Evolutionary conservation across 164 flowering plant genomes (phyloP).

Genomic region (Umbilicus rupestris): DNA sequence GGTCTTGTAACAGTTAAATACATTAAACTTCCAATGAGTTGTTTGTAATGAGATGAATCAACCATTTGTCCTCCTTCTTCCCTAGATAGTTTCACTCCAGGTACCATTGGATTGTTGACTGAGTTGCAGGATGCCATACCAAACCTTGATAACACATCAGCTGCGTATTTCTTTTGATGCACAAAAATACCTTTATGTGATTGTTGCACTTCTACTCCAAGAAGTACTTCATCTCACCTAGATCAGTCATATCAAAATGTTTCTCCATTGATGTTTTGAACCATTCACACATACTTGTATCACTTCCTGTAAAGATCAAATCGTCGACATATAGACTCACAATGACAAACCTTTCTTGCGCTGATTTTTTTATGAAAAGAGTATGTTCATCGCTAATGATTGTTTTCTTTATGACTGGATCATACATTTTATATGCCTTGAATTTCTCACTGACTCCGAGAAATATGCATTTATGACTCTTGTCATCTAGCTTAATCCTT

Average conservation of each 20-base stretch:
- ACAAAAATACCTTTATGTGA: not conserved
- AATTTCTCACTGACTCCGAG: slow-evolving; percentile 9
- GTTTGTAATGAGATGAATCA: too few relatives aligned
- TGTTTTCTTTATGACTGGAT: slow-evolving; percentile 3
- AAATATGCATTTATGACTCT: not conserved
- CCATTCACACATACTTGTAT: not conserved
- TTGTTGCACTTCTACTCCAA: not conserved
- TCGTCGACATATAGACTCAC: slow-evolving; percentile 3
- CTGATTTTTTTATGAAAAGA: not conserved
- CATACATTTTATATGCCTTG: slow-evolving; percentile 11
- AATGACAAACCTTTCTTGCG: not conserved
- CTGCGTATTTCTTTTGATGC: not conserved
- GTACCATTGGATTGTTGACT: not conserved
- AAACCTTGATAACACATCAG: not conserved
- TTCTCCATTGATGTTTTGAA: not conserved
- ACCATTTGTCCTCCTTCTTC: too few relatives aligned
- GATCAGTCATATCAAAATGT: too few relatives aligned
- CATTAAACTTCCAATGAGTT: too few relatives aligned
- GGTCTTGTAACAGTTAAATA: too few relatives aligned
- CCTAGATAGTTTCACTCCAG: too few relatives aligned
- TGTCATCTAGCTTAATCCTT: not conserved
- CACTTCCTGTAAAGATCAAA: not conserved
- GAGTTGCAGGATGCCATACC: not conserved
- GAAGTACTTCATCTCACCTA: not conserved
- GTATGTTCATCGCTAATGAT: slow-evolving; percentile 1